Percentiles rank a stretch among this genome's conserved stretches.
These are phyloP conservation scores for Brassica balearica DNA, from an alignment of 441 rosid genomes.

Conservation along the genomic window DNA sequence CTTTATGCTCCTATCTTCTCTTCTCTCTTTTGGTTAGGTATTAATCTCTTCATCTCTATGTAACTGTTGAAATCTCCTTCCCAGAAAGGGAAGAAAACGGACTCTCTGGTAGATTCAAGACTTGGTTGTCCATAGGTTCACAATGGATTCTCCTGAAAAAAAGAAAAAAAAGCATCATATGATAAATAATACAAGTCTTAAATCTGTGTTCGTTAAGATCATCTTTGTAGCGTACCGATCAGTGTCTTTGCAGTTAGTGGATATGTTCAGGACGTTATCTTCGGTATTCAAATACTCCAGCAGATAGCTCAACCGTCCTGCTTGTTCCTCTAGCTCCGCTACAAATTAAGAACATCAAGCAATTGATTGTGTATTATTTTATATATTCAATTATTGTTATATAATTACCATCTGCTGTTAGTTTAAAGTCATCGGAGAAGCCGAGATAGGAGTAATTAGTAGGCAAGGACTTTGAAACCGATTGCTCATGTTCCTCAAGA, in stretches of 20 bases:
- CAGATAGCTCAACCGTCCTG: constrained; percentile 56
- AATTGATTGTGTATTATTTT: not conserved
- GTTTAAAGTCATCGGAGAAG: constrained; percentile 51
- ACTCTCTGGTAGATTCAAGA: constrained; percentile 83
- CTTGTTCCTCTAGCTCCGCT: constrained; percentile 53
- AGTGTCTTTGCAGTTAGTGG: constrained; percentile 54
- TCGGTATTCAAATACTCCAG: constrained; percentile 64
- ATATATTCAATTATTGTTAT: not conserved
- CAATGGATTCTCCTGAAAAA: constrained; percentile 23
- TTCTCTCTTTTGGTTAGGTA: constrained; percentile 40
- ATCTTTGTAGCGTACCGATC: constrained; percentile 58
- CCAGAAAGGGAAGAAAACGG: constrained; percentile 72
- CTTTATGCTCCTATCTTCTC: constrained; percentile 47
- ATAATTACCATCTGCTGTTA: constrained; percentile 57
- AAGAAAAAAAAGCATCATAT: not conserved
- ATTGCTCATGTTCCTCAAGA: constrained; percentile 44
- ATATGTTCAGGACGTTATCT: constrained; percentile 52
- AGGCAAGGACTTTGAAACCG: constrained; percentile 48
- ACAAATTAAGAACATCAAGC: not conserved
- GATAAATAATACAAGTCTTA: not conserved
- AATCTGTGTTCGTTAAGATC: constrained; percentile 5
- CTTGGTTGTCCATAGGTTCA: constrained; percentile 55
- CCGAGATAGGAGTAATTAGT: constrained; percentile 55
- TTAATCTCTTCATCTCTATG: constrained; percentile 51
- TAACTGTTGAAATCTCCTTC: constrained; percentile 70